Conservation (phyloP, 2,329 filamentous ascomycete species). For the Ophiostoma sp. region DNA sequence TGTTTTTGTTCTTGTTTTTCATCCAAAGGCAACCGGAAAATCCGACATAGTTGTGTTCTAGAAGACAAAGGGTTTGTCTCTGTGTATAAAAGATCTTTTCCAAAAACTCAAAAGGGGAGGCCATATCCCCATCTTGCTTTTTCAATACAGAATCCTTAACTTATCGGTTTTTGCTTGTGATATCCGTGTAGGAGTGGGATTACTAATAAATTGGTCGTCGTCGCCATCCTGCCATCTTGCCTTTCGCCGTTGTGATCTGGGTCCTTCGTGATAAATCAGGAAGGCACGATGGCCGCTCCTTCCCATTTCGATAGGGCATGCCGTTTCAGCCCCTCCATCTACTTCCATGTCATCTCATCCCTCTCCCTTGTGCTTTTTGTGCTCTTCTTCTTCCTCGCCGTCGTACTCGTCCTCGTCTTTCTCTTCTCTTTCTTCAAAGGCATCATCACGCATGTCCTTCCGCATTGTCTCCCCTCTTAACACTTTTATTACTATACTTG, state of each 20-base stretch:
- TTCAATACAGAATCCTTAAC: slow-evolving; percentile 2
- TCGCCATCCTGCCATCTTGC: background rate
- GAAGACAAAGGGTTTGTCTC: slow-evolving; percentile 8
- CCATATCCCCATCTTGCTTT: background rate
- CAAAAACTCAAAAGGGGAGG: slow-evolving; percentile 5
- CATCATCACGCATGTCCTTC: background rate
- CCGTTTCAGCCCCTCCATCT: background rate
- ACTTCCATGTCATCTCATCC: background rate
- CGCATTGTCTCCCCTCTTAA: background rate
- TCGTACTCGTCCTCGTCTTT: background rate
- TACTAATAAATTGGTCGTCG: background rate
- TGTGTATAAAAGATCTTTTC: slow-evolving; percentile 13
- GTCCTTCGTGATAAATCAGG: background rate
- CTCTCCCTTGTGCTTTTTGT: background rate
- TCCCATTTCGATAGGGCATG: background rate
- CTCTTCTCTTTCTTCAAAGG: background rate
- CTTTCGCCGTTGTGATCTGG: background rate
- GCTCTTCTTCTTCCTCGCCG: background rate
- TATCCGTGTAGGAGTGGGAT: background rate
- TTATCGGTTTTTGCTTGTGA: background rate
- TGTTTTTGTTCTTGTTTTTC: background rate
- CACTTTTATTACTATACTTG: background rate
- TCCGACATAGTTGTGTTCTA: slow-evolving; percentile 6
- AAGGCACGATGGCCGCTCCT: slow-evolving; percentile 9
- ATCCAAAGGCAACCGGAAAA: background rate